Conservation (phyloP, 78 protist genomes). For the Capsaspora owczarzaki region DNA sequence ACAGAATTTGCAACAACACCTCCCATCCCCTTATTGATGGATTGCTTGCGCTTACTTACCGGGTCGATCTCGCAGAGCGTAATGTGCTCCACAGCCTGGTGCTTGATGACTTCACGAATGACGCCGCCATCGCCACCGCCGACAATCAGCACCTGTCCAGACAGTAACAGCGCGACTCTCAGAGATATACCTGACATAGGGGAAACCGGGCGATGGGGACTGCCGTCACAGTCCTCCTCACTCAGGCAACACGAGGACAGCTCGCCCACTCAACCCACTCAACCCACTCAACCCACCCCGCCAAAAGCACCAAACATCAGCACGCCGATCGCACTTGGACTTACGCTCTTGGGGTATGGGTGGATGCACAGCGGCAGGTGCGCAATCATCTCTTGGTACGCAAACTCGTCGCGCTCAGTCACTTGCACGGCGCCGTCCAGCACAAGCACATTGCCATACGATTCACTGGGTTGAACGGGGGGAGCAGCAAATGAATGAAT, state of each 20-base stretch:
- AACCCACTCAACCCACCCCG: no score
- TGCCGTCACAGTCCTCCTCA: no score
- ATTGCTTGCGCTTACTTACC: conserved; percentile 5
- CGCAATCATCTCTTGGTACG: conserved; percentile 95
- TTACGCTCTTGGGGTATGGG: conserved; percentile 63
- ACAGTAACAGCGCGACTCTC: no score
- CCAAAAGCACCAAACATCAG: not conserved
- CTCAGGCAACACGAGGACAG: no score
- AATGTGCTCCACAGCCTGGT: conserved; percentile 59
- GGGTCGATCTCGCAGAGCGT: conserved; percentile 80
- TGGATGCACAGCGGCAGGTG: conserved; percentile 83
- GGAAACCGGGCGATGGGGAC: no score
- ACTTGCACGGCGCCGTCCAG: conserved; percentile 87
- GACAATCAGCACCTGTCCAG: conserved; percentile 79
- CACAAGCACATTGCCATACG: conserved; percentile 84
- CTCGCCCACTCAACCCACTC: no score
- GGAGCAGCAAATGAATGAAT: not conserved
- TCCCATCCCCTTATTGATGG: not conserved
- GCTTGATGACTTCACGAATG: conserved; percentile 78
- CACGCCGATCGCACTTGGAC: no score
- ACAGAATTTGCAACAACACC: not conserved
- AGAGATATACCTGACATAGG: no score
- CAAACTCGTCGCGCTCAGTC: conserved; percentile 90
- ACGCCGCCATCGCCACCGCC: conserved; percentile 99
- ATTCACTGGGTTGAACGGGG: not conserved